These are phyloP conservation scores for Globisporangium nodosum DNA, from an alignment of 352 stramenopile genomes.

Conservation along the genomic window DNA sequence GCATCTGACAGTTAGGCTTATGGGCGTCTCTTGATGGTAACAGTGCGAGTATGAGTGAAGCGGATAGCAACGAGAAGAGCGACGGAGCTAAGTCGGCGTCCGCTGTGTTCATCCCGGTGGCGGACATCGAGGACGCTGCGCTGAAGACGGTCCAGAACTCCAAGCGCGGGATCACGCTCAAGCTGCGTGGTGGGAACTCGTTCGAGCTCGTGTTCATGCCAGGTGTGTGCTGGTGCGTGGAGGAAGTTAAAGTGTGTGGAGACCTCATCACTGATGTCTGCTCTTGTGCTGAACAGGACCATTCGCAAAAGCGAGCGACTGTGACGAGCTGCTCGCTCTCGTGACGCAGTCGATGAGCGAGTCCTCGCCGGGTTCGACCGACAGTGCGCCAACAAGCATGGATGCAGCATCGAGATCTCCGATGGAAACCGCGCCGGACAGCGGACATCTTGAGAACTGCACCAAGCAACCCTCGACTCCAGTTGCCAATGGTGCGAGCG, in stretches of 20 bases:
- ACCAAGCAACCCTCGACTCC: background rate
- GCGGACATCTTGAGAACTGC: background rate
- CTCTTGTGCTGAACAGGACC: constrained; percentile 14
- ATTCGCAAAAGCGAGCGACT: constrained; percentile 26
- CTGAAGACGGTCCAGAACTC: constrained; percentile 39
- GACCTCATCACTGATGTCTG: background rate
- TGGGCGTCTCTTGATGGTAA: background rate
- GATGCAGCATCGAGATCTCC: too few relatives aligned
- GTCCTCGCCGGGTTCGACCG: background rate
- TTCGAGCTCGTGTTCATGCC: constrained; percentile 67
- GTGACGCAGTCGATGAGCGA: constrained; percentile 14
- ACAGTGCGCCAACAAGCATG: background rate
- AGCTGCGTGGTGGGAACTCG: constrained; percentile 21
- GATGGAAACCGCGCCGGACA: background rate
- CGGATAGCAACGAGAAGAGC: background rate
- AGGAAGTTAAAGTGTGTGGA: background rate
- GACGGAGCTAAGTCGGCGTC: constrained; percentile 5
- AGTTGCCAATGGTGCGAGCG: background rate
- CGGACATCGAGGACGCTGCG: constrained; percentile 20
- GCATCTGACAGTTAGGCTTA: background rate
- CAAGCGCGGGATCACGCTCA: constrained; percentile 31
- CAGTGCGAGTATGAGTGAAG: background rate
- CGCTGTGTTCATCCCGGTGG: constrained; percentile 9
- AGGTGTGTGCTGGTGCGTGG: constrained; percentile 13
- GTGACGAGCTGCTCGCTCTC: constrained; percentile 38